Percentiles rank a stretch among this genome's conserved stretches.
Conservation (phyloP, 768 basidiomycete species). For the Mycena galopus region DNA sequence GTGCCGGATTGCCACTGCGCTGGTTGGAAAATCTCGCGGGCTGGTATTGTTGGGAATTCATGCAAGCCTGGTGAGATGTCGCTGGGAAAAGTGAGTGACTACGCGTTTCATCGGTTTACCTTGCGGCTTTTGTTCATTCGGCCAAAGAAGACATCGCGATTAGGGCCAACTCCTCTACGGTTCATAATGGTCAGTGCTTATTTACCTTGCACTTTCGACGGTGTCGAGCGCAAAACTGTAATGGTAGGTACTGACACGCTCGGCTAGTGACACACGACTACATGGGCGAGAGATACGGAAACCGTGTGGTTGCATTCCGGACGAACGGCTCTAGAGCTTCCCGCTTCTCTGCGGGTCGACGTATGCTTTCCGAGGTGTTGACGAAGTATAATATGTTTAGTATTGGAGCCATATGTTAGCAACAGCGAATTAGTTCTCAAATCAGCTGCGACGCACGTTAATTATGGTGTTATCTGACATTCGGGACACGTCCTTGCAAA, state of each 20-base stretch:
- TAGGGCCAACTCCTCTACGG: slow-evolving; percentile 57
- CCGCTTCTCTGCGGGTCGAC: slow-evolving; percentile 2
- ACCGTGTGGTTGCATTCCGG: slow-evolving; percentile 7
- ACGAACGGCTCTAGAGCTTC: neutral
- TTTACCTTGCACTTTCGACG: slow-evolving; percentile 2
- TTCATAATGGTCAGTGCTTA: slow-evolving; percentile 38
- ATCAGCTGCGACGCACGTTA: too few relatives aligned
- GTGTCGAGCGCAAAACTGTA: neutral
- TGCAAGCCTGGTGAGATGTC: slow-evolving; percentile 52
- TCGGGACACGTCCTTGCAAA: too few relatives aligned
- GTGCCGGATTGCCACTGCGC: too few relatives aligned
- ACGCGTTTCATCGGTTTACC: neutral
- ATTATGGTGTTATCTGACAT: too few relatives aligned
- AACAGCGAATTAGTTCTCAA: too few relatives aligned
- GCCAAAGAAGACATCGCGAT: slow-evolving; percentile 50
- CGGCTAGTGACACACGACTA: slow-evolving; percentile 4
- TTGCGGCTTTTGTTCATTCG: neutral
- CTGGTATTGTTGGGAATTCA: too few relatives aligned
- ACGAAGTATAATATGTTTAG: neutral
- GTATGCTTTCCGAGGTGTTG: neutral
- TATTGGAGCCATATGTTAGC: too few relatives aligned
- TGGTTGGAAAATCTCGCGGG: too few relatives aligned
- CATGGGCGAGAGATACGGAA: slow-evolving; percentile 9
- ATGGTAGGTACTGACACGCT: slow-evolving; percentile 6
- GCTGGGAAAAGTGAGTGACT: slow-evolving; percentile 43